Conservation (phyloP, 2,329 filamentous ascomycete genomes). For the Epichloe uncinata region DNA sequence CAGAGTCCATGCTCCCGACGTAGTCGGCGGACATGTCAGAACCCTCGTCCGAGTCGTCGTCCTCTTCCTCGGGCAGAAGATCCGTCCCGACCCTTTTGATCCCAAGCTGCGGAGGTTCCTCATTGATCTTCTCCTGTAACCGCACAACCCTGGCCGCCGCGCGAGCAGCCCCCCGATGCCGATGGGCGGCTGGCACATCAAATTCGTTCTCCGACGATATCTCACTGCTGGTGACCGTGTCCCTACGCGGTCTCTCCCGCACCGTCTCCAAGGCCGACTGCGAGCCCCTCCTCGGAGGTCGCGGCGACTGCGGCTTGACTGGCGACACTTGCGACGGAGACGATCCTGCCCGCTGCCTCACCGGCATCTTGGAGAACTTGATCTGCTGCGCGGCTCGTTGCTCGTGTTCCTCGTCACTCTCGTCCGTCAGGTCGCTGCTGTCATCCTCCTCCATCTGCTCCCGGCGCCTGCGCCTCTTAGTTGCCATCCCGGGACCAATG, state of each 20-base stretch:
- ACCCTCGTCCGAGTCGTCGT: constrained; percentile 46
- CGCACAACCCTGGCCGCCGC: constrained; percentile 33
- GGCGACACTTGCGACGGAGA: constrained; percentile 66
- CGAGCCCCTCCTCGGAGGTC: constrained; percentile 48
- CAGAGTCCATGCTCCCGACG: constrained; percentile 54
- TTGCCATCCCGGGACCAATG: constrained; percentile 52
- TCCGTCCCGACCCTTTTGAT: constrained; percentile 34
- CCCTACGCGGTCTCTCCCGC: constrained; percentile 55
- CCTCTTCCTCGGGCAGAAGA: constrained; percentile 43
- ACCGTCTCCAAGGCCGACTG: constrained; percentile 57
- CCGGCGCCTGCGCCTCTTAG: constrained; percentile 50
- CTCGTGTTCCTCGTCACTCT: constrained; percentile 68
- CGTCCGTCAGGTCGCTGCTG: constrained; percentile 73
- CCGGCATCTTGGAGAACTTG: constrained; percentile 91
- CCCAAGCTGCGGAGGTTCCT: constrained; percentile 22
- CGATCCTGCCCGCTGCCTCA: constrained; percentile 73
- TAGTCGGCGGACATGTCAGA: constrained; percentile 54
- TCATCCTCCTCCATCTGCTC: constrained; percentile 76
- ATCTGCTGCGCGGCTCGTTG: constrained; percentile 76
- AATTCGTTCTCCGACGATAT: constrained; percentile 74
- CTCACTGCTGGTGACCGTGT: constrained; percentile 72
- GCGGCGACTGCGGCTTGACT: constrained; percentile 41
- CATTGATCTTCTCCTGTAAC: constrained; percentile 25
- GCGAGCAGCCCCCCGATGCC: constrained; percentile 46
- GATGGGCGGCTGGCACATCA: constrained; percentile 51